These are phyloP conservation scores for Neoboletus magnificus DNA, from an alignment of 768 basidiomycete genomes.

Conservation along the genomic window DNA sequence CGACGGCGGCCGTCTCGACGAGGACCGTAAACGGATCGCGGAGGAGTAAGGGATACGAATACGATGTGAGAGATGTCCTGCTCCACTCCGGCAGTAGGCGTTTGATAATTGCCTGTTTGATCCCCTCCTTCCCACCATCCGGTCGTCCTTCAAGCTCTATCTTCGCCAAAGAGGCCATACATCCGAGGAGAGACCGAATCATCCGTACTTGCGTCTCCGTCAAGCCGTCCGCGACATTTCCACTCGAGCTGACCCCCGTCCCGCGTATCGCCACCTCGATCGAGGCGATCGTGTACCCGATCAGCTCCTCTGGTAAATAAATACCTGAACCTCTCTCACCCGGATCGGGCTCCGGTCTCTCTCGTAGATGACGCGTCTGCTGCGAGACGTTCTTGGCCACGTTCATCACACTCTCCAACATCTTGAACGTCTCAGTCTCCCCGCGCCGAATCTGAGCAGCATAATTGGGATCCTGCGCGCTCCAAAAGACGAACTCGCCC, in stretches of 20 bases:
- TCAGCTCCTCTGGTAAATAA: conserved; percentile 88
- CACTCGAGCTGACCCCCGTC: conserved; percentile 38
- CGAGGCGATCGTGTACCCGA: conserved; percentile 82
- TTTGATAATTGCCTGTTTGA: conserved; percentile 85
- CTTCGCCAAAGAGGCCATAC: conserved; percentile 61
- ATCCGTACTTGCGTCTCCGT: conserved; percentile 76
- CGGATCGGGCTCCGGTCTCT: conserved; percentile 65
- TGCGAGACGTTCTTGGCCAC: conserved; percentile 77
- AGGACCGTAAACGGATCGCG: conserved; percentile 89
- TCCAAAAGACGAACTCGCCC: conserved; percentile 88
- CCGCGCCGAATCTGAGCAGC: conserved; percentile 48
- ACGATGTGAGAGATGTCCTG: conserved; percentile 75
- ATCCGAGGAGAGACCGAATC: conserved; percentile 72
- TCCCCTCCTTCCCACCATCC: conserved; percentile 73
- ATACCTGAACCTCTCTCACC: conserved; percentile 80
- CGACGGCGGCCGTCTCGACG: conserved; percentile 85
- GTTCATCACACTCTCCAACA: conserved; percentile 84
- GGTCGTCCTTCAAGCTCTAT: conserved; percentile 66
- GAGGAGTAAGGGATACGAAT: conserved; percentile 81
- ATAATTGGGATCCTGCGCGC: conserved; percentile 75
- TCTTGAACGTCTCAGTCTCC: conserved; percentile 65
- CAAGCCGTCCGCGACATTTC: conserved; percentile 56
- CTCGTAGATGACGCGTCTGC: conserved; percentile 80
- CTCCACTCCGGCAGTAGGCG: conserved; percentile 91
- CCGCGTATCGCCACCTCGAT: conserved; percentile 84